These are phyloP conservation scores for Leucaena leucocephala DNA, from an alignment of 306 rosid species.

Conservation along the genomic window DNA sequence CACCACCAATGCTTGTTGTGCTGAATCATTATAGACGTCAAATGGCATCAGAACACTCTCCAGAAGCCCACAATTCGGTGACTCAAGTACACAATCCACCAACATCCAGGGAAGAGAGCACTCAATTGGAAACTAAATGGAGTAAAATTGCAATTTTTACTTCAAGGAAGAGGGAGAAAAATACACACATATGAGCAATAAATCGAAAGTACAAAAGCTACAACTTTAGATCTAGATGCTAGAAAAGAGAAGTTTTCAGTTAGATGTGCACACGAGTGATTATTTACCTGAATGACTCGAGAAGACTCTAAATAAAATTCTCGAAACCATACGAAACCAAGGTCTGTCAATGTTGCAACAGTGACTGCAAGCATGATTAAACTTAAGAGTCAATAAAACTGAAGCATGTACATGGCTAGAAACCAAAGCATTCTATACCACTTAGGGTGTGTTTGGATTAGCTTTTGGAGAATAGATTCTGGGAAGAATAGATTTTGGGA, in stretches of 20 bases:
- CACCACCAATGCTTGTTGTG: constrained; percentile 89
- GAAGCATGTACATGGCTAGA: constrained; percentile 35
- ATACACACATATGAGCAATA: background rate
- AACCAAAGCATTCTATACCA: constrained; percentile 36
- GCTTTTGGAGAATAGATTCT: too few relatives aligned
- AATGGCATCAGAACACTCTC: constrained; percentile 95
- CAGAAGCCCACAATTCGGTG: constrained; percentile 82
- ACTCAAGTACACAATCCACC: constrained; percentile 92
- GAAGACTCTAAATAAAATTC: constrained; percentile 96
- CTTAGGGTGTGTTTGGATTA: too few relatives aligned
- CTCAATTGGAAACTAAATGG: constrained; percentile 81
- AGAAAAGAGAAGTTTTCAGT: constrained; percentile 5
- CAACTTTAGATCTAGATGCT: background rate
- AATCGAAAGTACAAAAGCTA: background rate
- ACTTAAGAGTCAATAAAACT: constrained; percentile 25
- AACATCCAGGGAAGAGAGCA: constrained; percentile 99
- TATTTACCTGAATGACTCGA: constrained; percentile 94
- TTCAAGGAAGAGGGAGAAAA: background rate
- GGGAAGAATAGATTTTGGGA: too few relatives aligned
- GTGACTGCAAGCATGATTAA: constrained; percentile 66
- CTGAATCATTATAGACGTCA: constrained; percentile 94
- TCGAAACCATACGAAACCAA: constrained; percentile 98
- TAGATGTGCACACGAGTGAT: background rate
- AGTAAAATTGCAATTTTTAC: constrained; percentile 36
- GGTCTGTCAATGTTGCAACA: constrained; percentile 83